A percentile compares a stretch with the other conserved stretches of the same genome.
These are phyloP conservation scores for Chaetomiaceae sp. DNA, from an alignment of 2,329 filamentous ascomycete species.

Conservation along the genomic window DNA sequence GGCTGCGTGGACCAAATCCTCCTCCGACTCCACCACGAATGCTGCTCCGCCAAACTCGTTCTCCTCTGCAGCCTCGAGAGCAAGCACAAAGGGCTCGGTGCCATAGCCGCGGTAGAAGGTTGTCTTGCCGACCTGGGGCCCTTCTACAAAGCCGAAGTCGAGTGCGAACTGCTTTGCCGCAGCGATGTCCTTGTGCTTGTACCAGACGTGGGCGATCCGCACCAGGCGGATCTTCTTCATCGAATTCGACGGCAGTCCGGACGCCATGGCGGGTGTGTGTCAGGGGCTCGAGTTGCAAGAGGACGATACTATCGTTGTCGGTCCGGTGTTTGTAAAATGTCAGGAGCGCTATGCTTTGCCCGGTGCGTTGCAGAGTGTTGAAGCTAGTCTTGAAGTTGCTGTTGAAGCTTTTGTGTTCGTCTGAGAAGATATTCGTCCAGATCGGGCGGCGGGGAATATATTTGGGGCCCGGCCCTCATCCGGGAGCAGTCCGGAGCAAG, in stretches of 20 bases:
- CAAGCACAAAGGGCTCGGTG: slow-evolving; percentile 55
- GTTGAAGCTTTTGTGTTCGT: no score
- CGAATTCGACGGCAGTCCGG: slow-evolving; percentile 11
- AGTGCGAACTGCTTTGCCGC: slow-evolving; percentile 40
- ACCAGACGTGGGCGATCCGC: slow-evolving; percentile 44
- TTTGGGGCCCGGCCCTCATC: slow-evolving; percentile 19
- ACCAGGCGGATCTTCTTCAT: slow-evolving; percentile 33
- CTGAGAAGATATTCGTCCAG: neutral
- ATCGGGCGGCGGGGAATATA: slow-evolving; percentile 15
- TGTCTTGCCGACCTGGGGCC: slow-evolving; percentile 36
- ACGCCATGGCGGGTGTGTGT: slow-evolving; percentile 9
- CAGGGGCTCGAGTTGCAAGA: neutral
- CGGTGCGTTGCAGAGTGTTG: no score
- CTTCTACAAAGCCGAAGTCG: slow-evolving; percentile 46
- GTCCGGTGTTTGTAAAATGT: neutral
- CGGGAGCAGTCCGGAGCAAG: neutral
- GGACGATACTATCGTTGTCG: no score
- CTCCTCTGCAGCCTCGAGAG: slow-evolving; percentile 43
- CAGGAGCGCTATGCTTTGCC: no score
- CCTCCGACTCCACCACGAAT: slow-evolving; percentile 53
- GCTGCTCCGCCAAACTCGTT: slow-evolving; percentile 53
- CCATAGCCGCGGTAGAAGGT: slow-evolving; percentile 61
- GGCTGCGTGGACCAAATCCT: slow-evolving; percentile 50
- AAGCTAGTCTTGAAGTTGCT: no score
- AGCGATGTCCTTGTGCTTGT: slow-evolving; percentile 43